Evolutionary conservation across 352 stramenopile genomes (phyloP), one percentile per base, ranked within the genome.

Genomic region (Phytopythium delawarense): DNA sequence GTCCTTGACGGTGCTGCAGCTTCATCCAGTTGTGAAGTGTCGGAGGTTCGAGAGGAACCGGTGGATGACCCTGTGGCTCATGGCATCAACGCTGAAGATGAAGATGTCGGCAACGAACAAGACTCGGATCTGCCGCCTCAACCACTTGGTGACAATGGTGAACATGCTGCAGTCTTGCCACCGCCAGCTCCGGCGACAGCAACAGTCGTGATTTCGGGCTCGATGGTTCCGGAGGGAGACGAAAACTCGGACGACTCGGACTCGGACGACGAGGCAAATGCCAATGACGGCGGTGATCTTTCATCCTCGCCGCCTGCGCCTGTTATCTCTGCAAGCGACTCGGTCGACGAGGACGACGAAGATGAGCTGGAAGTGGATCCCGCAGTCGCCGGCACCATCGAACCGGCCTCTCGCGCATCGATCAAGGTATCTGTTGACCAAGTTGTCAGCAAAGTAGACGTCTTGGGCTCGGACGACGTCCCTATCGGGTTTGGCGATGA

Each of bases 321-420:
- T 72, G 35, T 34, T 18, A 4, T 52, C 7, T 34, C 23, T 11
- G 1, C 23, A 9, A 11, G 7, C 15, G 48, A 57, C 34, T 56
- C 59, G 1, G 23, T 40, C 50, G 70, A 76, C 15, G 68, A 77
- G 12, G 72, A 79, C 21, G 75, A 83, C 23, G 76, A 81, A n/a
- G 76, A 86, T 18, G 68, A 79, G n/a, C 48, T 86, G 40, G 76
- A 86, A 37, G 55, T 84, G 37, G 68, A 86, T 62, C 34, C 60
- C 28, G 57, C 62, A 2, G 72, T 84, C 12, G 61, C 70, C 8
- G 69, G 53, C 18, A 71, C 57, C 21, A 74, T 72, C 5, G 28
- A 60, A n/a, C 37, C 16, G 20, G n/a, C 12, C 13, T 37, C 55
- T 30, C 48, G 48, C 5, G 48, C 48, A 3, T 20, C 13, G 16